Evolutionary conservation across 2,329 filamentous ascomycete species (phyloP), one percentile per base, ranked within the genome.

Genomic region (Epichloe scottii): DNA sequence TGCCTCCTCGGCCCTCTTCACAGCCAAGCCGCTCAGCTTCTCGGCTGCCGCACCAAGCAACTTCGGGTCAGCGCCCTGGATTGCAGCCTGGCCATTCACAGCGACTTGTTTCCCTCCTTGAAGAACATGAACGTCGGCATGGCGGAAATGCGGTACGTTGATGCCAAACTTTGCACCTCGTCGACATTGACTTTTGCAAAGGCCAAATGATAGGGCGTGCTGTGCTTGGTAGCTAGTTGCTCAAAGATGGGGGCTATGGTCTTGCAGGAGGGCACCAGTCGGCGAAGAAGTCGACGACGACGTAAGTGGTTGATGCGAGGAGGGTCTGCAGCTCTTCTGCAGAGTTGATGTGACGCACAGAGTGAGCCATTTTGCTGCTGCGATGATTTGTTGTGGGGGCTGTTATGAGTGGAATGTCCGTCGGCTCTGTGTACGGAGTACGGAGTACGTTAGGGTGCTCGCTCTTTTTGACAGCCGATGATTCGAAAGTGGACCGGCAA

Each of bases 111-210:
- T 57, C 58, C 85, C 88, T 84, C 71, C 77, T 90, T 89, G 81
- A 91, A 95, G 66, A 95, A 72, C 52, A 87, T 61, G 70, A 97
- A 96, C 11, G 89, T 95, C 47, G 91, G 91, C 91, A 97, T 96
- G 67, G 90, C 89, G 62, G 85, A 82, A 67, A 97, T 79, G 58
- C 79, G 78, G 59, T 93, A 83, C 61, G 89, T 80, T 60, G 82
- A 76, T 23, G 88, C 58, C 33, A 61, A 46, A 53, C 15, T 50
- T 12, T 60, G 54, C n/a, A 62, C 48, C 17, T 50, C 56, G 50
- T 59, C 51, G 51, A 64, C 56, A 10, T 65, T 57, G n/a, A 50
- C 52, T 14, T 55, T 51, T 4, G 54, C 46, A 48, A 60, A 55
- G 26, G 51, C 38, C 15, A 65, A 50, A 26, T 57, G 55, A 39